Evolutionary conservation across 1,284 basidiomycete species (phyloP), one percentile per base, ranked within the genome.

Genomic region (Moesziomyces globuligerus): DNA sequence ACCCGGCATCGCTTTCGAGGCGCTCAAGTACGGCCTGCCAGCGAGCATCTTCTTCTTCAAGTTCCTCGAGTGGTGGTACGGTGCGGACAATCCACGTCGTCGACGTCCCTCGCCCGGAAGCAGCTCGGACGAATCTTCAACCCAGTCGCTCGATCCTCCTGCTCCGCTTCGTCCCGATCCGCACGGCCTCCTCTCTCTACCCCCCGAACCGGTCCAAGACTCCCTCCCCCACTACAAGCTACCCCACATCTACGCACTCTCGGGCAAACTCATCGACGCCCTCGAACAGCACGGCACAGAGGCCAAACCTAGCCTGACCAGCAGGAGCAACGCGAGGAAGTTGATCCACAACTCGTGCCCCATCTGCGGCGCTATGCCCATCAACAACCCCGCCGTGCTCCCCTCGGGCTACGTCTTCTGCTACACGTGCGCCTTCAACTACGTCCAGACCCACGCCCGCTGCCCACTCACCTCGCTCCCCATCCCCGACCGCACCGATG

Each of bases 21-120:
- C 61, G 2, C 85, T 94, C 43, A 89, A 90, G 71, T 85, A 95
- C 42, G 86, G 94, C 15, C 87, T 96, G 10, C 93, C 96, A 2
- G 91, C 91, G 4, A 90, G 93, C 32, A 94, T 99, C 62, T 96
- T 99, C 83, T 90, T 93, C 81, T 87, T 99, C 86, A 97, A 96
- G 83, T 95, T 98, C 83, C 86, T 97, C 28, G 94, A 98, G 84
- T 99, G 96, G 94, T 98, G 96, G 94, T 98, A 98, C 83, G 95
- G 93, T 17, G 92, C 94, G 9, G 88, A 89, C 26, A 97, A 94
- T 3, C 94, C 94, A 0, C 55, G 78, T 8, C 66, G 76, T 1
- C 70, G 82, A 11, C 50, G 75, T 3, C 62, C 47, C 32, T 56
- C 67, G 86, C 88, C 55, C 86, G 61, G 88, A 34, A 46, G 44